A percentile compares a stretch with the other conserved stretches of the same genome.
Evolutionary conservation across 2,329 filamentous ascomycete species (phyloP).

Genomic region (Monosporascus sp.): DNA sequence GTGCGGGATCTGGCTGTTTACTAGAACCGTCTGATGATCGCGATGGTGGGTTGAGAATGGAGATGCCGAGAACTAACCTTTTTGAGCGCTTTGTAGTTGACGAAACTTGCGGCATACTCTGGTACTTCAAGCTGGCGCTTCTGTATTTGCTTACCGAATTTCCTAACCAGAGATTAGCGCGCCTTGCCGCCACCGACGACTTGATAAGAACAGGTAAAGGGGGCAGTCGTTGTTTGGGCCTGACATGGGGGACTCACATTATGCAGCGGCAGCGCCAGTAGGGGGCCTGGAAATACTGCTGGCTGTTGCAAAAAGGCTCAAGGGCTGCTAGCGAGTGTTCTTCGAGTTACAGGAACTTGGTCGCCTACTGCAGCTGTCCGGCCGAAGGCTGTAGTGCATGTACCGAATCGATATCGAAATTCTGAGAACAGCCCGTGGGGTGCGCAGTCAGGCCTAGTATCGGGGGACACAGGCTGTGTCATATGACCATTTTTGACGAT

Average conservation of each 20-base stretch:
- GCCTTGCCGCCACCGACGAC: background rate
- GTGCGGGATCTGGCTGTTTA: no score
- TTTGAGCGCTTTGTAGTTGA: constrained; percentile 98
- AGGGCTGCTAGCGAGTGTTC: constrained; percentile 3
- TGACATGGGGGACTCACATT: constrained; percentile 27
- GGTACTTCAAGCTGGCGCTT: constrained; percentile 98
- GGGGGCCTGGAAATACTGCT: constrained; percentile 19
- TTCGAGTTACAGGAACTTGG: background rate
- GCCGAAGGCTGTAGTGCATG: background rate
- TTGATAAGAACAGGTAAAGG: background rate
- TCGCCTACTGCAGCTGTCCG: background rate
- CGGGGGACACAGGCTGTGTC: background rate
- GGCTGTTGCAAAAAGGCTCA: constrained; percentile 10
- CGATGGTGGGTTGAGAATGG: constrained; percentile 4
- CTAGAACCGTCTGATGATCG: constrained; percentile 2
- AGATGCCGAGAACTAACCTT: constrained; percentile 59
- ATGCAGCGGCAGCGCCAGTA: constrained; percentile 23
- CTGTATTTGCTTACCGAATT: constrained; percentile 99
- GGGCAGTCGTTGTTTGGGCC: background rate
- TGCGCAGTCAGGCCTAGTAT: background rate
- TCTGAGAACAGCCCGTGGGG: background rate
- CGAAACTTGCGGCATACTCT: constrained; percentile 98
- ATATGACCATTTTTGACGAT: background rate
- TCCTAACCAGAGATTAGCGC: constrained; percentile 55
- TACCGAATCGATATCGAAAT: background rate